Evolutionary conservation across 1,284 basidiomycete species (phyloP), one percentile per base, ranked within the genome.

Genomic region (Ustanciosporium gigantosporum): DNA sequence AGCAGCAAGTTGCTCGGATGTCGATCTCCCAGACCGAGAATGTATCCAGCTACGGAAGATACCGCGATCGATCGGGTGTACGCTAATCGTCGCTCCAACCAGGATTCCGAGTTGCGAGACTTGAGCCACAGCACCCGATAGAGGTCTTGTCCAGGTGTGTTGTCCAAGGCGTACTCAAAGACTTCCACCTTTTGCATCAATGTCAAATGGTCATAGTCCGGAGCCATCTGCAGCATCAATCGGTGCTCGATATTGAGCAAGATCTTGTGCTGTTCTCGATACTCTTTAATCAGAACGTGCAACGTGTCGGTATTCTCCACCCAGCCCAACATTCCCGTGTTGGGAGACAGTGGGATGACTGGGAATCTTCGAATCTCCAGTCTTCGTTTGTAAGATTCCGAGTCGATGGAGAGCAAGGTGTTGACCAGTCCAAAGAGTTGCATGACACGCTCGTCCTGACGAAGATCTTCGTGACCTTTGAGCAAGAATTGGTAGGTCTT

Each of bases 371-470:
- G 93, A 46, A 98, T 95, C 75, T 92, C 91, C 37, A 99, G 83
- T 60, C 93, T 89, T 23, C 95, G 85, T 82, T 96, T 96, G 84
- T 96, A 97, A 76, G 89, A 91, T 76, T 91, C 87, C 19, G 91
- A 89, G 76, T 99, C 94, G 34, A 91, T 87, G 14, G 89, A 88
- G 16, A 99, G 85, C 0, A 98, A 81, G 1, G 91, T 96, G 79
- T 99, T 98, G 77, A 98, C 90, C 42, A 98, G 85, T 49, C 94
- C 90, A 79, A 98, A 98, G 11, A 98, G 83, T 79, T 99, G 95
- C 95, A 98, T 98, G 53, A 98, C 95, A 57, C 95, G 86, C 78
- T 99, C 95, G 78, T 99, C 95, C 80, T 98, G 95, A 42, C 95
- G 91, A 62, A 98, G 82, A 81, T 99, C 95, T 80, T 98, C 95